Evolutionary conservation across 23 red algal species (phyloP).

Genomic region (Gracilaria caudata): DNA sequence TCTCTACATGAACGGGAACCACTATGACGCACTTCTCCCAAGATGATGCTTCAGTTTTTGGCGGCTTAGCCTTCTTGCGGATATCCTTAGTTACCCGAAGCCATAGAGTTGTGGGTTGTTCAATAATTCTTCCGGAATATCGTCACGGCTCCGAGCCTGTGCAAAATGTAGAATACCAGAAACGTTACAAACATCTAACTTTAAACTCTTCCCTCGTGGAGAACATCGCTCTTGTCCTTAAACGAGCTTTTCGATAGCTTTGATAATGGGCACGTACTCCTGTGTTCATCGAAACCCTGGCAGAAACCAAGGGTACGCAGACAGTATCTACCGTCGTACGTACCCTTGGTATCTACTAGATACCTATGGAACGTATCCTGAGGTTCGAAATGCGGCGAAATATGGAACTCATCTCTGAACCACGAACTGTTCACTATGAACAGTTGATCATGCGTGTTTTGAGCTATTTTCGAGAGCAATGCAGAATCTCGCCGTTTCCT

Average conservation of each 20-base stretch:
- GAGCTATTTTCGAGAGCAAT: too few relatives aligned
- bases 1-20: conserved; percentile 87
- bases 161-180: background rate
- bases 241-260: background rate
- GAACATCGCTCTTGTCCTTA: background rate
- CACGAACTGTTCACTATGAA: too few relatives aligned
- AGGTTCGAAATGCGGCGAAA: too few relatives aligned
- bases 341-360: too few relatives aligned
- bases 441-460: too few relatives aligned
- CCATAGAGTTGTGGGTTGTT: background rate
- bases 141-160: background rate
- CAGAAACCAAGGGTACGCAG: too few relatives aligned
- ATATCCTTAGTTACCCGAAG: background rate
- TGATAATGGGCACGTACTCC: background rate
- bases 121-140: background rate
- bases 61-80: background rate
- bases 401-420: too few relatives aligned
- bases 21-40: conserved; percentile 86
- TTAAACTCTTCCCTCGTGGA: background rate
- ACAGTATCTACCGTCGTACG: too few relatives aligned
- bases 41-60: background rate
- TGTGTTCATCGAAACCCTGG: too few relatives aligned
- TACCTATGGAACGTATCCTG: too few relatives aligned
- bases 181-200: conserved; percentile 7
- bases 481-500: too few relatives aligned